Evolutionary conservation across 495 filamentous ascomycete species (phyloP), one percentile per base, ranked within the genome.

Genomic region (Xylaria grammica): DNA sequence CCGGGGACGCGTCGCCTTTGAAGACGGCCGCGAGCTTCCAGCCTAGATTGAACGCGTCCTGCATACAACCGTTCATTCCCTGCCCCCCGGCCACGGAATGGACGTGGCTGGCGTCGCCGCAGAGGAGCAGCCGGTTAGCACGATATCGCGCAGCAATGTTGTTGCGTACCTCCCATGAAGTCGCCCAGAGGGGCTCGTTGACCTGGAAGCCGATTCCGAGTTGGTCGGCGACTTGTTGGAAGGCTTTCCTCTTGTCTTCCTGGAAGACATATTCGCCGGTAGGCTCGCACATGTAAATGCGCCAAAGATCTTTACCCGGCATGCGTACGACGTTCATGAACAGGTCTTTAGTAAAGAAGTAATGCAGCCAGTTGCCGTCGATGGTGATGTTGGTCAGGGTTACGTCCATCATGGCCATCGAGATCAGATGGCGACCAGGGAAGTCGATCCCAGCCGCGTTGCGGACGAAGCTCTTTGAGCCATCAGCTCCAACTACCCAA

Each of bases 71-170:
- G 69, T 93, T 92, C 88, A 92, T 91, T 10, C 90, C 90, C 72
- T 91, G 89, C 0, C 89, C 90, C 0, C 87, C 88, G 74, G 90
- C 90, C 9, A 89, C 89, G 0, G 85, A 87, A 63, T 89, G 86
- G 0, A 84, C 87, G 63, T 88, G 87, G 0, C 85, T 81, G 4
- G 86, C 86, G 70, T 90, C 84, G 48, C 67, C 67, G 27, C 60
- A 61, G 5, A 69, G 52, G 15, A 69, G 45, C 7, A 67, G 29
- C 10, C 67, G 52, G 22, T 48, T 20, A 20, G 26, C 48, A 3
- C 49, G 58, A 52, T 67, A 67, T 17, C 40, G 5, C 40, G 40
- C 7, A 15, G 40, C 40, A 3, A 42, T 42, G 40, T 42, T 42
- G 40, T 17, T 42, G 15, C 15, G 15, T 17, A 17, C 40, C 8